These are phyloP conservation scores for Stagonosporopsis rhizophila DNA, from an alignment of 2,329 filamentous ascomycete species.

Conservation along the genomic window DNA sequence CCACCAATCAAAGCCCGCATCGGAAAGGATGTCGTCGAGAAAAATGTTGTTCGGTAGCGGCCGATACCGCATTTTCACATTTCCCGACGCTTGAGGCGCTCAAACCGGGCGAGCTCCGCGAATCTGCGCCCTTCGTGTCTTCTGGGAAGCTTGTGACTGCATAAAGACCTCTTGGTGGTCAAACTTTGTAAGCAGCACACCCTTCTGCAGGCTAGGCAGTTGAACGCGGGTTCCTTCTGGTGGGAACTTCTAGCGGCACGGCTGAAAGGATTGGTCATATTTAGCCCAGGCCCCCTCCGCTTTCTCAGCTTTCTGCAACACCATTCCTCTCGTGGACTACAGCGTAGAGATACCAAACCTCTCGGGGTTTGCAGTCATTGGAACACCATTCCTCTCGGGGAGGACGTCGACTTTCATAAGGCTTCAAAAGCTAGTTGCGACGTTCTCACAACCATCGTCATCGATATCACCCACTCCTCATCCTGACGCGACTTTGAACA, in stretches of 20 bases:
- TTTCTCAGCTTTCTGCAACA: conserved; percentile 3
- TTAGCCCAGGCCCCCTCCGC: conserved; percentile 21
- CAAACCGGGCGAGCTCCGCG: conserved; percentile 3
- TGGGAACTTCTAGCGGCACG: conserved; percentile 11
- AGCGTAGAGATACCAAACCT: conserved; percentile 11
- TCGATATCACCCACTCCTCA: background rate
- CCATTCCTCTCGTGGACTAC: conserved; percentile 23
- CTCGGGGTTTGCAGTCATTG: conserved; percentile 18
- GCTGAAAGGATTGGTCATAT: conserved; percentile 22
- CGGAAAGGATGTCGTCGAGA: conserved; percentile 7
- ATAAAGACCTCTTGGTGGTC: conserved; percentile 1
- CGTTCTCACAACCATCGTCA: conserved; percentile 1
- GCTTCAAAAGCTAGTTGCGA: background rate
- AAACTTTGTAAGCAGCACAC: background rate
- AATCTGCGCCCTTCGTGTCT: conserved; percentile 3
- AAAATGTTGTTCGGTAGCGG: conserved; percentile 23
- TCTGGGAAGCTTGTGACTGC: conserved; percentile 3
- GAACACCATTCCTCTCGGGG: conserved; percentile 18
- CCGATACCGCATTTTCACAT: conserved; percentile 28
- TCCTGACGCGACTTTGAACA: background rate
- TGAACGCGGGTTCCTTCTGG: conserved; percentile 4
- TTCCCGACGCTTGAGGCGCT: conserved; percentile 18
- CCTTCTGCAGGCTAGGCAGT: conserved; percentile 7
- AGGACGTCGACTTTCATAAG: conserved; percentile 12
- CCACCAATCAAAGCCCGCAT: conserved; percentile 22